Conservation (phyloP, 345 rosid genomes). For the Gossypium bickii region DNA sequence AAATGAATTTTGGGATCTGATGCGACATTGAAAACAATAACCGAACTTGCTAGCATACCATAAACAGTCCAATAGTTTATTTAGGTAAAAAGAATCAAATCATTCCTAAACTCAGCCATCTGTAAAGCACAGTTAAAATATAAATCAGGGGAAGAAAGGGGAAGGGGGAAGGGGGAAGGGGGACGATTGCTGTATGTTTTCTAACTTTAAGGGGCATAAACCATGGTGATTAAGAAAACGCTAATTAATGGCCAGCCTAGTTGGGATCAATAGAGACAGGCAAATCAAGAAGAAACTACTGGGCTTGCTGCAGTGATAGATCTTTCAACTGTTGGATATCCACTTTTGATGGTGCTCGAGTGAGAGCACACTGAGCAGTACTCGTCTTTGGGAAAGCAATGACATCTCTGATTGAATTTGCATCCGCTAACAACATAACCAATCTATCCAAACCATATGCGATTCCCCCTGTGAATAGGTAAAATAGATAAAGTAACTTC, state of each 20-base stretch:
- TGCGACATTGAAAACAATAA: no score
- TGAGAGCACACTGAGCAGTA: conserved; percentile 91
- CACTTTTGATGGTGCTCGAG: conserved; percentile 87
- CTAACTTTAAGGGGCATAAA: neutral
- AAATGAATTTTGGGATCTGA: no score
- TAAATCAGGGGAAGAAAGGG: no score
- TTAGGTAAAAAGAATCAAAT: no score
- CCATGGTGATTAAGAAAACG: neutral
- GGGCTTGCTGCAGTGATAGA: conserved; percentile 40
- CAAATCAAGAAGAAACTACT: conserved; percentile 16
- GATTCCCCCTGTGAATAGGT: conserved; percentile 64
- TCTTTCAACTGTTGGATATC: conserved; percentile 80
- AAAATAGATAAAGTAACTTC: neutral
- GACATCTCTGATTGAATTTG: conserved; percentile 85
- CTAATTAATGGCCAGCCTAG: neutral
- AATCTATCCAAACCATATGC: conserved; percentile 90
- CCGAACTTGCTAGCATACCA: no score
- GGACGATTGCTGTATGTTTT: no score
- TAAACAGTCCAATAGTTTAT: no score
- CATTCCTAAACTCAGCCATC: no score
- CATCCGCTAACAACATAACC: conserved; percentile 77
- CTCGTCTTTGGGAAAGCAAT: conserved; percentile 96
- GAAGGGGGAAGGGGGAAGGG: no score
- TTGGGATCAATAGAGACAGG: neutral
- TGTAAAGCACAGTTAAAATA: no score